These are phyloP conservation scores for Xenosphaeropsis pyriputrescens DNA, from an alignment of 2,329 filamentous ascomycete genomes.

Conservation along the genomic window DNA sequence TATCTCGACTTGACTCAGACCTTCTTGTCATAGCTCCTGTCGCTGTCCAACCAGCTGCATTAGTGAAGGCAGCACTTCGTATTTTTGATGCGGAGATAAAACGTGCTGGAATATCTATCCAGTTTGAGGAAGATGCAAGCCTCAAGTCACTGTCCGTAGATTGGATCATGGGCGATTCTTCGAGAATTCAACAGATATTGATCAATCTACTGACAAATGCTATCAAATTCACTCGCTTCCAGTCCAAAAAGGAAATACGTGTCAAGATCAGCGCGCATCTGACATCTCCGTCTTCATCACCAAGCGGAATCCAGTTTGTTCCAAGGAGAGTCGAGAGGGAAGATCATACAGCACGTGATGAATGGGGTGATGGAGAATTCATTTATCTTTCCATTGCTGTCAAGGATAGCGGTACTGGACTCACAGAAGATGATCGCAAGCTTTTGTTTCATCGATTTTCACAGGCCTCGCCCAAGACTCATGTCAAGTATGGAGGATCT, in stretches of 20 bases:
- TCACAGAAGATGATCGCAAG: conserved; percentile 56
- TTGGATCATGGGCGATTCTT: conserved; percentile 61
- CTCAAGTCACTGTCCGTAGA: conserved; percentile 48
- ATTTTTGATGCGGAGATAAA: conserved; percentile 65
- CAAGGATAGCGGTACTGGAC: conserved; percentile 59
- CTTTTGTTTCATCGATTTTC: conserved; percentile 67
- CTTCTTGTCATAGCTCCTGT: conserved; percentile 56
- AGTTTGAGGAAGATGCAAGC: conserved; percentile 51
- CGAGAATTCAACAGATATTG: conserved; percentile 56
- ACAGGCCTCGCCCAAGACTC: conserved; percentile 62
- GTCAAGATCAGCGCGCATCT: conserved; percentile 16
- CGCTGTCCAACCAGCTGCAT: conserved; percentile 49
- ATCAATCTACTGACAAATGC: conserved; percentile 63
- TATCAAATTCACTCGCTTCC: conserved; percentile 51
- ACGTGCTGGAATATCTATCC: conserved; percentile 54
- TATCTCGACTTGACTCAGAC: conserved; percentile 59
- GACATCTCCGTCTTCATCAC: conserved; percentile 32
- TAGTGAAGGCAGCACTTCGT: conserved; percentile 52
- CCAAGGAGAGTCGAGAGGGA: conserved; percentile 9
- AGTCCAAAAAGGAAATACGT: conserved; percentile 32
- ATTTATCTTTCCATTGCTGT: conserved; percentile 61
- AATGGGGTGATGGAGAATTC: conserved; percentile 60
- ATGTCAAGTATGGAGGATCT: conserved; percentile 66
- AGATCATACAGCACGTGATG: conserved; percentile 17
- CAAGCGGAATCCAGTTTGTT: conserved; percentile 12